Base-by-base conservation (phyloP, 1,284 basidiomycete genomes). In the Ganoderma sp. region DNA sequence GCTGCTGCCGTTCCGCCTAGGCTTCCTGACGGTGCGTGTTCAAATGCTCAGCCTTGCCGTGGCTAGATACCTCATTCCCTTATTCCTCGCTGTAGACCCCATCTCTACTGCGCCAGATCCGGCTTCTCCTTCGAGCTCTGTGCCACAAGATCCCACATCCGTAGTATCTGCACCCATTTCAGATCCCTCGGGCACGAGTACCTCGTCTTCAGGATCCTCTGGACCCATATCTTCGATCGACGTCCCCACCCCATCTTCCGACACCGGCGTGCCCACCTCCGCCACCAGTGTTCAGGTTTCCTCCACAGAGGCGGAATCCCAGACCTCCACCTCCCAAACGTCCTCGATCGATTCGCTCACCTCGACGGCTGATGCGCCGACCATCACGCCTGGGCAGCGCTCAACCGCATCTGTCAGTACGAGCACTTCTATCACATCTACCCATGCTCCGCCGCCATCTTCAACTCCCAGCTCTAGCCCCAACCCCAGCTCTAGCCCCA, bases 1-100 rank as follows among this genome's bases (percentile, higher is more conserved):
- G 64, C 52, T 0, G 60, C 59, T 14, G 68, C 71, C 25, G 25
- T 43, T 56, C 64, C 69, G 14, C 57, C 66, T 34, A 39, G 22
- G 32, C 56, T 56, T 45, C 54, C 22, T 8, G 5, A 72, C 41
- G 63, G 71, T 72, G 41, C 37, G 32, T 41, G 14, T 56, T 19
- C 28, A 39, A 42, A 34, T 37, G 41, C 7, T 15, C 39, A 28
- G 14, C 15, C 22, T 14, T 25, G n/a, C 1, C 41, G 28, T 22
- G 22, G n/a, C 19, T 43, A 10, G 58, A 28, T 39, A 60, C 12
- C 39, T 59, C 8, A 60, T 28, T 39, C n/a, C 12, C 39, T 59
- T 17, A 60, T 28, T 39, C n/a, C 39, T 60, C 12, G 12, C n/a
- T 39, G 14, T n/a, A 60, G 58, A 42, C 22, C 58, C 58, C 10